Percentiles rank a stretch among this genome's conserved stretches.
Conservation (phyloP, 1,284 basidiomycete genomes). For the Rhodotorula sp. region DNA sequence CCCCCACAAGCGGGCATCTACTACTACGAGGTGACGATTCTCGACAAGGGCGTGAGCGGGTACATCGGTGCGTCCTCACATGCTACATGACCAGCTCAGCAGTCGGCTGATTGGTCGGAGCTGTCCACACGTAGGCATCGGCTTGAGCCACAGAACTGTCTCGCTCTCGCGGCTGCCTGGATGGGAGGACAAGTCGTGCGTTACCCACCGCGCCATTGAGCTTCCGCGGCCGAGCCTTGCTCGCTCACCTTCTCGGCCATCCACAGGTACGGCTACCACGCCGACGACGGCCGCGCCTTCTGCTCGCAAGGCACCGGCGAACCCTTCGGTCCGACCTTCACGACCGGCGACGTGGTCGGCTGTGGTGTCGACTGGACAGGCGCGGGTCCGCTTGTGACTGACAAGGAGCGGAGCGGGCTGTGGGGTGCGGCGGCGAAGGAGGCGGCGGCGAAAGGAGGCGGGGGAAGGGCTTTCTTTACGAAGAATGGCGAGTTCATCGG, state of each 20-base stretch:
- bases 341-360: slow-evolving; percentile 73
- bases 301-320: slow-evolving; percentile 68
- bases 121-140: slow-evolving; percentile 34
- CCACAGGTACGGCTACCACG: slow-evolving; percentile 87
- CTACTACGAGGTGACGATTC: slow-evolving; percentile 83
- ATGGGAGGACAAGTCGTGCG: slow-evolving; percentile 54
- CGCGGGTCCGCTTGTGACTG: slow-evolving; percentile 44
- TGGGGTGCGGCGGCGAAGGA: not conserved
- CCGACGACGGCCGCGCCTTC: slow-evolving; percentile 82
- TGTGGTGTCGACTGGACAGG: slow-evolving; percentile 81
- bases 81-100: too few relatives aligned
- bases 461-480: slow-evolving; percentile 75
- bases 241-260: not conserved
- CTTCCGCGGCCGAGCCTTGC: not conserved
- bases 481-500: slow-evolving; percentile 79
- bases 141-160: slow-evolving; percentile 57
- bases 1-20: slow-evolving; percentile 80
- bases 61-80: slow-evolving; percentile 84
- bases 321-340: slow-evolving; percentile 71
- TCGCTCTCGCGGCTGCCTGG: slow-evolving; percentile 75
- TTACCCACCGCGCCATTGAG: not conserved
- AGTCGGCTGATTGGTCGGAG: not conserved
- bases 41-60: slow-evolving; percentile 74
- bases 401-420: slow-evolving; percentile 7
- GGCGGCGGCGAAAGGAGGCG: not conserved